Evolutionary conservation across 768 basidiomycete species (phyloP), one percentile per base, ranked within the genome.

Genomic region (Pleurotus tuber-regium): DNA sequence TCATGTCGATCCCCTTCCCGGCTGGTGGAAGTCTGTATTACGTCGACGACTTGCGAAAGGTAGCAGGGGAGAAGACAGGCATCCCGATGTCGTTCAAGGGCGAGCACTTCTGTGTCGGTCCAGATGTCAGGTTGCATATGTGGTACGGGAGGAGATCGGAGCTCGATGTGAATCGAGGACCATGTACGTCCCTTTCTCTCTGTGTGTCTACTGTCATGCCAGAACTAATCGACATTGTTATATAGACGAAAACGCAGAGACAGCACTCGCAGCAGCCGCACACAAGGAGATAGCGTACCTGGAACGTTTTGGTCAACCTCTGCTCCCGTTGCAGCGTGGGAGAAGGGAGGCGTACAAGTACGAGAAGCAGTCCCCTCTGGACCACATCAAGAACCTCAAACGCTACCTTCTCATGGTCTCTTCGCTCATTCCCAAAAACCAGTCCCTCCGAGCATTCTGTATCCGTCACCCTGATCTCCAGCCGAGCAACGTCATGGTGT

Each of bases 381-480:
- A 69, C 52, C 77, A 80, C 68, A 66, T 72, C 64, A 58, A 78
- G 63, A 81, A 79, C 62, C 63, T 80, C 40, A 49, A 73, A 1
- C 74, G 68, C 52, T 79, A 79, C 57, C 75, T 76, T 57, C 65
- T 51, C 70, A 71, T 79, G 58, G 66, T 69, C n/a, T 61, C 77
- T 16, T 77, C 70, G 44, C 75, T 80, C 63, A 39, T 77, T 53
- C 68, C 77, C 42, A 70, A 43, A 54, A 49, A 78, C 63, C 57
- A 64, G 0, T 52, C 68, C 59, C 66, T 76, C 59, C 8, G 52
- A 61, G 59, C 52, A 62, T 81, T 80, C 68, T 52, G 70, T 63
- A 78, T 81, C 66, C 77, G 77, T 61, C 77, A 80, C 66, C 76
- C 68, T 50, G 77, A 82, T 61, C 75, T 77, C 70, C 69, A 74